A percentile compares a stretch with the other conserved stretches of the same genome.
These are phyloP conservation scores for Boletellus emodensis DNA, from an alignment of 768 basidiomycete genomes.

Conservation along the genomic window DNA sequence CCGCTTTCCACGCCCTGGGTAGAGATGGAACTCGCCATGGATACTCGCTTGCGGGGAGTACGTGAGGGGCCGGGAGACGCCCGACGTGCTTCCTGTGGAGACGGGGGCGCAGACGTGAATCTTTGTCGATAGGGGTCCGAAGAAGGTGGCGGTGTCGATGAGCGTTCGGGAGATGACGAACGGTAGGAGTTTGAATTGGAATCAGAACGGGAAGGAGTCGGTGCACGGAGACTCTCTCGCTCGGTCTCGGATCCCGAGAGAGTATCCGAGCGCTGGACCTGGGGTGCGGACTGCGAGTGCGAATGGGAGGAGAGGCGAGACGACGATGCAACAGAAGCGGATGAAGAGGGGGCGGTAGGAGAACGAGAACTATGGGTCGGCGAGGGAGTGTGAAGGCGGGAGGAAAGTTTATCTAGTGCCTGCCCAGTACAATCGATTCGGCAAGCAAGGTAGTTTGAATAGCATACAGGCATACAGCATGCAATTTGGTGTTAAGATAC, in stretches of 20 bases:
- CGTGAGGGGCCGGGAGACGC: conserved; percentile 39
- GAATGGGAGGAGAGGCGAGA: conserved; percentile 35
- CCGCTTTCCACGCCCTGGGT: conserved; percentile 21
- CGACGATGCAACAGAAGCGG: conserved; percentile 34
- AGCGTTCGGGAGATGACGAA: conserved; percentile 38
- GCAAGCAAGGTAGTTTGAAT: background rate
- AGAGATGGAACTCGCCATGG: conserved; percentile 33
- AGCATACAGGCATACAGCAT: conserved; percentile 20
- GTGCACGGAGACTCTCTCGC: conserved; percentile 50
- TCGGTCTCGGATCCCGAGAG: conserved; percentile 83
- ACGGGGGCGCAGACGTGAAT: conserved; percentile 47
- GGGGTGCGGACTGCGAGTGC: conserved; percentile 26
- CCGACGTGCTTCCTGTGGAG: conserved; percentile 38
- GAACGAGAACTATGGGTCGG: conserved; percentile 42
- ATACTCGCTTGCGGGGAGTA: conserved; percentile 41
- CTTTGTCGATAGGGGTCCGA: conserved; percentile 29
- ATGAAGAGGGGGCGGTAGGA: conserved; percentile 31
- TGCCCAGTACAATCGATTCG: conserved; percentile 22
- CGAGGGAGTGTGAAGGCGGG: conserved; percentile 55
- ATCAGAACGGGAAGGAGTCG: conserved; percentile 29
- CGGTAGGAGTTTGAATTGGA: conserved; percentile 30
- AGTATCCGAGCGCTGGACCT: conserved; percentile 30
- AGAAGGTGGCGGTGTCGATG: conserved; percentile 35
- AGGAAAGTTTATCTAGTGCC: conserved; percentile 69
- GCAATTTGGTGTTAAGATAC: conserved; percentile 4